Evolutionary conservation across 345 rosid genomes (phyloP).

Genomic region (Bretschneidera sinensis): DNA sequence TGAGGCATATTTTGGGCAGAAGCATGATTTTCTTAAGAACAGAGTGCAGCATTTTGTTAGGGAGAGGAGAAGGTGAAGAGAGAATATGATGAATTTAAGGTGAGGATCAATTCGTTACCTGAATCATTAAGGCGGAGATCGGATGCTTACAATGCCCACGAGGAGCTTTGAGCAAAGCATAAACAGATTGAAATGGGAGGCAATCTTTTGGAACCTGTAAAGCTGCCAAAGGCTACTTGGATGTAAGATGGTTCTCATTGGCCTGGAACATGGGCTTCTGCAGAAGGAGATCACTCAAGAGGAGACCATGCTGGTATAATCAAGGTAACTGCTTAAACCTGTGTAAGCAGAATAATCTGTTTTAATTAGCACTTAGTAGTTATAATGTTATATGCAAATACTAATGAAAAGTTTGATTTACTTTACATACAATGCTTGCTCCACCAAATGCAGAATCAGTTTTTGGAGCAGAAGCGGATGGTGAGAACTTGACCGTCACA

Average conservation of each 20-base stretch:
- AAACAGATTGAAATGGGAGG: slow-evolving; percentile 59
- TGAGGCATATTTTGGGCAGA: slow-evolving; percentile 70
- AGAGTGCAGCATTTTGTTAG: slow-evolving; percentile 70
- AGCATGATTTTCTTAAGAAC: slow-evolving; percentile 67
- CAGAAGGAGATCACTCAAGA: slow-evolving; percentile 53
- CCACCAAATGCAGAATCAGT: slow-evolving; percentile 72
- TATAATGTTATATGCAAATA: not conserved
- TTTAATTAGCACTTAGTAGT: no score
- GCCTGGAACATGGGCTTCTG: slow-evolving; percentile 85
- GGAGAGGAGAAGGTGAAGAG: slow-evolving; percentile 77
- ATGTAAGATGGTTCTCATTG: slow-evolving; percentile 86
- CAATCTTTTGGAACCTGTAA: slow-evolving; percentile 32
- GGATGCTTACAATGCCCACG: slow-evolving; percentile 74
- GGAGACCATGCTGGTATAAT: slow-evolving; percentile 83
- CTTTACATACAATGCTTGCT: slow-evolving; percentile 66
- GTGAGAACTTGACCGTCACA: slow-evolving; percentile 41
- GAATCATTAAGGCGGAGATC: slow-evolving; percentile 70
- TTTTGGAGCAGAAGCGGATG: slow-evolving; percentile 52
- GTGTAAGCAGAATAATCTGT: not conserved
- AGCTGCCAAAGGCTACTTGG: slow-evolving; percentile 68
- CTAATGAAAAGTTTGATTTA: slow-evolving; percentile 3
- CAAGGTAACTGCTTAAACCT: slow-evolving; percentile 43
- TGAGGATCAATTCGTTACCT: slow-evolving; percentile 65
- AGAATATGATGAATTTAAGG: slow-evolving; percentile 81
- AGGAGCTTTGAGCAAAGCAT: slow-evolving; percentile 66